phyloP scores from a whole-genome alignment of 164 flowering plant genomes.

The Vitis labrusca region DNA sequence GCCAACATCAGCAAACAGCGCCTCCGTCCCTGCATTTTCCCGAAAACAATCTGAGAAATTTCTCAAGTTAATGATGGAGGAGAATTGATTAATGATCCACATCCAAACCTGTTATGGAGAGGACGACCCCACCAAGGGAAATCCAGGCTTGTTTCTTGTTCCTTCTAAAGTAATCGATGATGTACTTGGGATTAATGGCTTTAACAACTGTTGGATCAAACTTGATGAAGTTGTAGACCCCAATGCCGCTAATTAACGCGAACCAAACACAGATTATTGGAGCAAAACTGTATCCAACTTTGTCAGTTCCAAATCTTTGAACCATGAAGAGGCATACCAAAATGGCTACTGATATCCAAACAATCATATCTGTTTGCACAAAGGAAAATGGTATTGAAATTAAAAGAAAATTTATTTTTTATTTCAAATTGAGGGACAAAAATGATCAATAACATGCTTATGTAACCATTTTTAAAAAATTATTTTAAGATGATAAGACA shows the following conservation, averaged over 20 bases:
- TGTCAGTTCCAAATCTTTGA: no score
- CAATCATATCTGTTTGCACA: slow-evolving; percentile 6
- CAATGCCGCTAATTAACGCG: no score
- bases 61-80: no score
- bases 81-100: neutral
- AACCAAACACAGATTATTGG: no score
- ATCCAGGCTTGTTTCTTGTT: slow-evolving; percentile 21
- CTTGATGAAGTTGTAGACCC: slow-evolving; percentile 11
- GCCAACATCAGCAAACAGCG: slow-evolving; percentile 20
- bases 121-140: slow-evolving; percentile 22
- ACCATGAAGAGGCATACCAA: slow-evolving; percentile 9
- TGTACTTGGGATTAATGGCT: slow-evolving; percentile 22
- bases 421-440: no score
- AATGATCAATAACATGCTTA: no score
- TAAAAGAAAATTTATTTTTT: no score
- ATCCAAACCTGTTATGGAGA: slow-evolving; percentile 16
- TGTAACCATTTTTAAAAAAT: no score
- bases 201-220: slow-evolving; percentile 1
- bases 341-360: slow-evolving; percentile 17
- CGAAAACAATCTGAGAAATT: neutral
- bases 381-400: neutral
- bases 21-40: slow-evolving; percentile 16
- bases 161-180: slow-evolving; percentile 13
- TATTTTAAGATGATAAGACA: no score
- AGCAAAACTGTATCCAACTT: no score